Base-by-base conservation (phyloP, 2,329 filamentous ascomycete genomes). In the Aspergillus texensis region DNA sequence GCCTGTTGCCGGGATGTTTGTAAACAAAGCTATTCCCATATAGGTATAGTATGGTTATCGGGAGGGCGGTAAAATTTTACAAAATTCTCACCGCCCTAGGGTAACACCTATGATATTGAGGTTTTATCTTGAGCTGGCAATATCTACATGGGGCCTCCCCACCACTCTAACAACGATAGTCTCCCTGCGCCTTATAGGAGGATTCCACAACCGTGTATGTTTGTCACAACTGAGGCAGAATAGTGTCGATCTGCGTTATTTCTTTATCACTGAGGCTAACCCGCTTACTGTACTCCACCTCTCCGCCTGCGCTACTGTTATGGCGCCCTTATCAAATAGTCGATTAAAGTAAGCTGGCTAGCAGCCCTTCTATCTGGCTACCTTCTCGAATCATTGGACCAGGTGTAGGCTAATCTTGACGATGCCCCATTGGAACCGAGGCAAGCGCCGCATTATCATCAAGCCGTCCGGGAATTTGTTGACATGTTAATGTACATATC, bases 11-110 rank as follows among this genome's bases (percentile, higher is more conserved):
- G 63, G 66, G 71, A 67, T 70, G 61, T 61, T 32, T 63, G 69
- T 76, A 75, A 76, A 76, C 71, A 73, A 72, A 71, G 64, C 71
- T 73, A 76, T 64, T 45, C 73, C 66, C 32, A 43, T 64, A 62
- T 34, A 6, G 66, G 70, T 32, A 48, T 68, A 59, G 63, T 41
- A 43, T 30, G 2, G 14, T n/a, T 39, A 26, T n/a, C 34, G 5
- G 26, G 3, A 52, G n/a, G 54, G 58, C 65, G 68, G 65, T 66
- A 54, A 21, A n/a, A 9, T 19, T 6, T 30, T 65, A 62, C 67
- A 70, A 48, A 53, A 57, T 28, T 19, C 53, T 67, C 62, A 67
- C 67, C 65, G 65, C 65, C 52, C 62, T 61, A 21, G 6, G 16
- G 16, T n/a, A 41, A 6, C 39, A 41, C 39, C 39, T 41, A 41